Evolutionary conservation across 768 basidiomycete species (phyloP).

Genomic region (Hydnomerulius pinastri): DNA sequence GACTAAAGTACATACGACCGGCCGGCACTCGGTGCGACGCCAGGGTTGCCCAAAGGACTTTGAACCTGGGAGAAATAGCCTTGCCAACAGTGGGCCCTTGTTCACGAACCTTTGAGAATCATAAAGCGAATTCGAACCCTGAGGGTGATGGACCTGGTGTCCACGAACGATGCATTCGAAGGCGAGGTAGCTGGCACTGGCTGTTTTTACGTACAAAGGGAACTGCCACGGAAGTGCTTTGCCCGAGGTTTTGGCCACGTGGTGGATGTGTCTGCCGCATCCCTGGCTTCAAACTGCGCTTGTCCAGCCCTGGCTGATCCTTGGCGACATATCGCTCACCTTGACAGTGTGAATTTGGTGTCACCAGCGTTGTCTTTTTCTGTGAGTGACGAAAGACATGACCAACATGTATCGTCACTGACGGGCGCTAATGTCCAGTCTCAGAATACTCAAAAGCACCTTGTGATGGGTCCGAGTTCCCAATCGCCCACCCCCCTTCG

Average conservation of each 20-base stretch:
- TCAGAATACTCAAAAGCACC: slow-evolving; percentile 25
- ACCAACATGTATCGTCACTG: slow-evolving; percentile 26
- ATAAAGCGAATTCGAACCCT: not conserved
- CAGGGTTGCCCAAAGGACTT: not conserved
- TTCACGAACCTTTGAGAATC: slow-evolving; percentile 1
- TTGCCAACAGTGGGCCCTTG: not conserved
- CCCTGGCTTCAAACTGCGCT: too few relatives aligned
- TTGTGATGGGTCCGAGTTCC: not conserved
- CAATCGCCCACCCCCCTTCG: not conserved
- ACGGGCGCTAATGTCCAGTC: slow-evolving; percentile 6
- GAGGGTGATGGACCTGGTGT: slow-evolving; percentile 1
- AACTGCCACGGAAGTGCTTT: not conserved
- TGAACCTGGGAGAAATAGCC: not conserved
- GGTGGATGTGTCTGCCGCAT: slow-evolving; percentile 19
- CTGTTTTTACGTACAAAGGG: slow-evolving; percentile 7
- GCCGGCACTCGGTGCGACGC: not conserved
- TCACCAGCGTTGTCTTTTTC: slow-evolving; percentile 22
- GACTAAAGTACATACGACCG: not conserved
- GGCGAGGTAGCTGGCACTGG: not conserved
- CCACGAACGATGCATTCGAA: not conserved
- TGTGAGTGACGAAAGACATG: slow-evolving; percentile 30
- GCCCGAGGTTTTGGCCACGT: slow-evolving; percentile 23
- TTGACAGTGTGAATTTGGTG: slow-evolving; percentile 32
- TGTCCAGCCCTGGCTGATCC: too few relatives aligned
- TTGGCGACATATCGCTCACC: slow-evolving; percentile 20